A percentile compares a stretch with the other conserved stretches of the same genome.
Evolutionary conservation across 1,139 yeast genomes (phyloP).

Genomic region (Blastobotrys capitulatus): DNA sequence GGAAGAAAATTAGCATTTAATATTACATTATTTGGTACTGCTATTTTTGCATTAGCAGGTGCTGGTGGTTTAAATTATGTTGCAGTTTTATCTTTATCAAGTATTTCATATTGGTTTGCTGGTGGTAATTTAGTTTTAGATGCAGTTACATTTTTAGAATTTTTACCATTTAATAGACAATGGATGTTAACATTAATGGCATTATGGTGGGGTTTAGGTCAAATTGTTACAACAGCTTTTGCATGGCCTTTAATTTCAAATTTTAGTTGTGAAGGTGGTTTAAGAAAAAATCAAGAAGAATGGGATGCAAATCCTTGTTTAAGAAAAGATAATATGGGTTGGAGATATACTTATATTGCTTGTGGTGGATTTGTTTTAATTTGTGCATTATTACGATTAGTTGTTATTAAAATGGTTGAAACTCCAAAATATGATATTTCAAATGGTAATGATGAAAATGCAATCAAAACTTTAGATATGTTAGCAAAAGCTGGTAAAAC

Average conservation of each 20-base stretch:
- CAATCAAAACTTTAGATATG: slow-evolving; percentile 22
- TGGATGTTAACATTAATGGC: slow-evolving; percentile 54
- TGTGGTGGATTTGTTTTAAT: slow-evolving; percentile 50
- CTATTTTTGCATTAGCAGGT: slow-evolving; percentile 47
- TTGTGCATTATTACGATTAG: slow-evolving; percentile 44
- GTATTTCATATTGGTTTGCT: slow-evolving; percentile 28
- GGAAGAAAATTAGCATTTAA: slow-evolving; percentile 57
- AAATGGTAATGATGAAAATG: slow-evolving; percentile 50
- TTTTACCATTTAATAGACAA: slow-evolving; percentile 48
- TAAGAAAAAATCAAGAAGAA: not conserved
- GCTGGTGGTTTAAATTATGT: slow-evolving; percentile 46
- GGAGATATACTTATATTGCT: slow-evolving; percentile 54
- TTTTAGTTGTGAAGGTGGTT: slow-evolving; percentile 39
- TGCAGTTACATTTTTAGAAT: slow-evolving; percentile 55
- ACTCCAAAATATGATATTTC: slow-evolving; percentile 54
- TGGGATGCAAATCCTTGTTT: slow-evolving; percentile 38
- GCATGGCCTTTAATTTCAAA: slow-evolving; percentile 55
- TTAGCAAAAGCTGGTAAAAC: slow-evolving; percentile 24
- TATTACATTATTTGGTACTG: slow-evolving; percentile 44
- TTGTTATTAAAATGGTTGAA: slow-evolving; percentile 46
- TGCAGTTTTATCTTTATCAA: slow-evolving; percentile 47
- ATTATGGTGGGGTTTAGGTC: slow-evolving; percentile 60
- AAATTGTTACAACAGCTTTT: slow-evolving; percentile 47
- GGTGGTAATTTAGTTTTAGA: slow-evolving; percentile 62
- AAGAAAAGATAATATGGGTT: slow-evolving; percentile 46